Evolutionary conservation across 1,284 basidiomycete genomes (phyloP).

Genomic region (Spongiforma sp.): DNA sequence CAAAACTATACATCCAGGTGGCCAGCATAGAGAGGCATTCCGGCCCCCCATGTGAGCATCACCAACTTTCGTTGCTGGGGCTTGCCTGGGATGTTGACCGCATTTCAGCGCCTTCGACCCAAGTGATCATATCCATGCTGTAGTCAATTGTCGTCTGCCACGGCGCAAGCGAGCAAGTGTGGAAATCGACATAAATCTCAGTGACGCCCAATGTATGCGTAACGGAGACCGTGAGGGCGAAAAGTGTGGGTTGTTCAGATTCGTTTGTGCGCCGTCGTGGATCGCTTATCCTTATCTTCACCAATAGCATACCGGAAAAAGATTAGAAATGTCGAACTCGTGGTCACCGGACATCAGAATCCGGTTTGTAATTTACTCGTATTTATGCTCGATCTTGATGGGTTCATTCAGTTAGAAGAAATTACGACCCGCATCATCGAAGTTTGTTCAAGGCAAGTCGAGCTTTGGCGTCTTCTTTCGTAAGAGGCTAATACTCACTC

Average conservation of each 20-base stretch:
- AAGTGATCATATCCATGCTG: constrained; percentile 4
- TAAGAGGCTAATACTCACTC: background rate
- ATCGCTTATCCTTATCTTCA: constrained; percentile 2
- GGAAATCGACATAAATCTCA: constrained; percentile 4
- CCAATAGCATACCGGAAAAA: constrained; percentile 19
- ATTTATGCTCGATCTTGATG: background rate
- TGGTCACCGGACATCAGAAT: constrained; percentile 6
- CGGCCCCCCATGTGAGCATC: constrained; percentile 6
- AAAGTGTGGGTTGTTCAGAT: constrained; percentile 10
- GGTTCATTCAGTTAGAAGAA: background rate
- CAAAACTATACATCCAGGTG: background rate
- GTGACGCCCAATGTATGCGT: constrained; percentile 9
- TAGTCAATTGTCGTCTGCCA: background rate
- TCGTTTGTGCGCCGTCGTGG: background rate
- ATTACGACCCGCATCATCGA: constrained; percentile 4
- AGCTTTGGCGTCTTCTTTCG: background rate
- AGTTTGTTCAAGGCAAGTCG: constrained; percentile 12
- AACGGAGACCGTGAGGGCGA: constrained; percentile 4
- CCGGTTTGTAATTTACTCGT: constrained; percentile 6
- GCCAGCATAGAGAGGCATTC: constrained; percentile 6
- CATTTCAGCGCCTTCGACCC: constrained; percentile 6
- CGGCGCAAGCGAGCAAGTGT: background rate
- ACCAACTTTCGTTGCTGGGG: background rate
- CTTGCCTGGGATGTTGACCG: background rate
- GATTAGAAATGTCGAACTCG: constrained; percentile 13